A percentile compares a stretch with the other conserved stretches of the same genome.
Evolutionary conservation across 1,284 basidiomycete species (phyloP).

Genomic region (Microbotryum intermedium): DNA sequence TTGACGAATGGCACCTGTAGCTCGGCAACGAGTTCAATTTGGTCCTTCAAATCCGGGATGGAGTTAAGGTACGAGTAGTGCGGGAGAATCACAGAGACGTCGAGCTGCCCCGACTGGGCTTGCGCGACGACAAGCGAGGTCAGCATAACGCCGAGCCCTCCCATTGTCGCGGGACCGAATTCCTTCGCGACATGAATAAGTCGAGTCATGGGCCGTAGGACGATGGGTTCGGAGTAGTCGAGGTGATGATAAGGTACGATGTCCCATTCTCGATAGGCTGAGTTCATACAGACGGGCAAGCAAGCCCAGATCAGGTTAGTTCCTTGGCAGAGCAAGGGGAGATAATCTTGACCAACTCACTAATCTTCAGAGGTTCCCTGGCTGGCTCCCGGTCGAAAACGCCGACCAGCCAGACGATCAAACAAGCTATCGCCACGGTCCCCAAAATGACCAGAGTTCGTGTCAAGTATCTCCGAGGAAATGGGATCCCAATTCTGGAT

Average conservation of each 20-base stretch:
- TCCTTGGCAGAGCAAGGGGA: too few species aligned
- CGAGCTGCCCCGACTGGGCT: slow-evolving; percentile 6
- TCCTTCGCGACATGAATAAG: slow-evolving; percentile 25
- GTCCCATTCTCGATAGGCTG: neutral
- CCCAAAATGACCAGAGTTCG: too few species aligned
- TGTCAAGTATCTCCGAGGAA: too few species aligned
- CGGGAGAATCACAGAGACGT: slow-evolving; percentile 17
- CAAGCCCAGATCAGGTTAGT: too few species aligned
- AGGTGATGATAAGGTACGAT: slow-evolving; percentile 13
- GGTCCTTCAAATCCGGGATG: neutral
- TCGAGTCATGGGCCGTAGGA: neutral
- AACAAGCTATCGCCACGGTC: too few species aligned
- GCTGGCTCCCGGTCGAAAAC: too few species aligned
- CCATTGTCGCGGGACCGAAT: slow-evolving; percentile 26
- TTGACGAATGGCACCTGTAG: neutral
- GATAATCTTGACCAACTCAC: too few species aligned
- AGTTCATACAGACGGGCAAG: neutral
- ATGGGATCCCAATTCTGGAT: too few species aligned
- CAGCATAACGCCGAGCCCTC: slow-evolving; percentile 23
- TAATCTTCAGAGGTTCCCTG: too few species aligned
- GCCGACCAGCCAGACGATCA: too few species aligned
- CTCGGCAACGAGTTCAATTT: slow-evolving; percentile 1
- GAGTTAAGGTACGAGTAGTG: slow-evolving; percentile 18
- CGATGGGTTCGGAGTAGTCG: neutral
- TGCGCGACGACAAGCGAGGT: slow-evolving; percentile 20